These are phyloP conservation scores for Kurtzmaniella natalensis DNA, from an alignment of 1,139 yeast species.

Conservation along the genomic window DNA sequence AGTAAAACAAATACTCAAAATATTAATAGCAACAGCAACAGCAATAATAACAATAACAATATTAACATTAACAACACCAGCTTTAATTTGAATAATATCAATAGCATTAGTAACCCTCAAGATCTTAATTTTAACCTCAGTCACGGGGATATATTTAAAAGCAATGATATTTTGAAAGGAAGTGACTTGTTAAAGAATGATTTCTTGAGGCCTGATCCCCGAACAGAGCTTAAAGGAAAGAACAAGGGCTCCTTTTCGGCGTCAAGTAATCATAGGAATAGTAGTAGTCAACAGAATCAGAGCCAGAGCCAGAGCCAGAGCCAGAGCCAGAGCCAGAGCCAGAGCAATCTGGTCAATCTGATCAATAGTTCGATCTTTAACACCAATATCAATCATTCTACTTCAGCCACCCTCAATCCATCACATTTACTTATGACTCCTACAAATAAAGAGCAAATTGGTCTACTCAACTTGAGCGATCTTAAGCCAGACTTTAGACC, in stretches of 20 bases:
- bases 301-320: too few relatives aligned
- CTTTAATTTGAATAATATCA: slow-evolving; percentile 5
- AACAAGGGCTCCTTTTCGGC: too few relatives aligned
- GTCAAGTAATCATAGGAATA: too few relatives aligned
- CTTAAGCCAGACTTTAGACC: slow-evolving; percentile 1
- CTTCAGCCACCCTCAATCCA: slow-evolving; percentile 21
- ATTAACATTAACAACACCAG: slow-evolving; percentile 4
- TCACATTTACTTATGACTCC: slow-evolving; percentile 18
- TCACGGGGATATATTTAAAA: too few relatives aligned
- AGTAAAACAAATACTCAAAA: not conserved
- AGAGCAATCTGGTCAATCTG: too few relatives aligned
- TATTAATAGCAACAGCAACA: not conserved
- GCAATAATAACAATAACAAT: not conserved
- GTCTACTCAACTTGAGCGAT: slow-evolving; percentile 1
- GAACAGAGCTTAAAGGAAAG: too few relatives aligned
- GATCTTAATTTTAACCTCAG: too few relatives aligned
- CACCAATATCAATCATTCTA: not conserved
- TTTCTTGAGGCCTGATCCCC: too few relatives aligned
- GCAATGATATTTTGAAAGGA: too few relatives aligned
- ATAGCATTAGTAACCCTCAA: slow-evolving; percentile 8
- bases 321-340: too few relatives aligned
- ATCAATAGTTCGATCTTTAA: slow-evolving; percentile 9
- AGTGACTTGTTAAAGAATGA: too few relatives aligned
- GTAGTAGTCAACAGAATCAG: too few relatives aligned
- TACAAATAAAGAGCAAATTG: slow-evolving; percentile 8